phyloP scores from a whole-genome alignment of 345 rosid genomes.

The Dovyalis caffra region DNA sequence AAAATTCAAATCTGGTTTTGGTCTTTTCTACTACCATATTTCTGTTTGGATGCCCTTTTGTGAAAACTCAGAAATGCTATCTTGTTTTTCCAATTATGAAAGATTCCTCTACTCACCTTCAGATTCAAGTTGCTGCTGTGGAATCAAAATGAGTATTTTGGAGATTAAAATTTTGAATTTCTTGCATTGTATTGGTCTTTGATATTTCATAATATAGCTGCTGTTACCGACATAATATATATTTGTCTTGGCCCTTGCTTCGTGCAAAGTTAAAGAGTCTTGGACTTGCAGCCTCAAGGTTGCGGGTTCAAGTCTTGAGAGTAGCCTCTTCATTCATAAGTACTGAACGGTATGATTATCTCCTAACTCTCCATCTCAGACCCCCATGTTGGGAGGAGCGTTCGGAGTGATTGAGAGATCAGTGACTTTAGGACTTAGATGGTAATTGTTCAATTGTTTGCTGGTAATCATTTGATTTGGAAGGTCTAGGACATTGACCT shows the following conservation, averaged over 20 bases:
- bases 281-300: background rate
- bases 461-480: background rate
- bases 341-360: background rate
- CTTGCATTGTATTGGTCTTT: background rate
- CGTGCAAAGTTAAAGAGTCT: background rate
- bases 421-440: background rate
- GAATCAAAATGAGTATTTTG: background rate
- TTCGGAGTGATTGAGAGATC: conserved; percentile 1
- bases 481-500: background rate
- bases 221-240: background rate
- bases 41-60: background rate
- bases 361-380: background rate
- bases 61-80: background rate
- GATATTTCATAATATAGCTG: background rate
- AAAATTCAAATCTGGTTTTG: background rate
- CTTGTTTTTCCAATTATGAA: background rate
- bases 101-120: background rate
- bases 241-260: background rate
- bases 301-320: background rate
- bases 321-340: background rate
- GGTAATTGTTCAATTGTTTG: background rate
- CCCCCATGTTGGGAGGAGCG: background rate
- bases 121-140: background rate
- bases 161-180: background rate
- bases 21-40: background rate